A percentile compares a stretch with the other conserved stretches of the same genome.
Conservation (phyloP, 129 eudicot genomes). For the Flaveria bidentis region DNA sequence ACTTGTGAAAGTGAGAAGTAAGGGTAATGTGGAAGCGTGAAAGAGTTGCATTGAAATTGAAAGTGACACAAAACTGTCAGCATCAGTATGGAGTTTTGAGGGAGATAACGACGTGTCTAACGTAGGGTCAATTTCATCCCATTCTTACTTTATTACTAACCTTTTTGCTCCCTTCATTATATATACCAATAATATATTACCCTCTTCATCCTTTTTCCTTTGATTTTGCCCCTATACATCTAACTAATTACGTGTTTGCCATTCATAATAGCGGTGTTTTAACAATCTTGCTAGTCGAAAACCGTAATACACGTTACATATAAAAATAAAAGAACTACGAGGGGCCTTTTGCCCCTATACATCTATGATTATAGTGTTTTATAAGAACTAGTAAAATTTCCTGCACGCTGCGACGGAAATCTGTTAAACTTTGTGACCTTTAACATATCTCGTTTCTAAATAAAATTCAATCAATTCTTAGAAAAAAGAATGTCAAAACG, state of each 20-base stretch:
- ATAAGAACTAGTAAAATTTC: too few species aligned
- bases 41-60: constrained; percentile 1
- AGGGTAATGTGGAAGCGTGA: neutral
- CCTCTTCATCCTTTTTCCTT: neutral
- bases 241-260: neutral
- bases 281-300: too few species aligned
- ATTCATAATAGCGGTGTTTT: neutral
- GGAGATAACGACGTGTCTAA: constrained; percentile 29
- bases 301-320: too few species aligned
- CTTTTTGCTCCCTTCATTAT: constrained; percentile 10
- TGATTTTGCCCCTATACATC: neutral
- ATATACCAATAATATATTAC: too few species aligned
- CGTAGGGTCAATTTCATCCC: constrained; percentile 24
- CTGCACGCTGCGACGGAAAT: too few species aligned
- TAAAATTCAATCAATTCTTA: too few species aligned
- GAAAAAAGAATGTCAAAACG: too few species aligned
- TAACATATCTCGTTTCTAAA: too few species aligned
- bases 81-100: constrained; percentile 20
- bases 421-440: too few species aligned
- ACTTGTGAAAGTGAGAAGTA: neutral
- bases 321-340: too few species aligned
- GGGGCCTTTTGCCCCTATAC: too few species aligned
- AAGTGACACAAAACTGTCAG: constrained; percentile 28
- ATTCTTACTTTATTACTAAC: constrained; percentile 24
- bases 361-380: too few species aligned